phyloP scores from a whole-genome alignment of 2,329 filamentous ascomycete species.

The Monosporascus sp. region DNA sequence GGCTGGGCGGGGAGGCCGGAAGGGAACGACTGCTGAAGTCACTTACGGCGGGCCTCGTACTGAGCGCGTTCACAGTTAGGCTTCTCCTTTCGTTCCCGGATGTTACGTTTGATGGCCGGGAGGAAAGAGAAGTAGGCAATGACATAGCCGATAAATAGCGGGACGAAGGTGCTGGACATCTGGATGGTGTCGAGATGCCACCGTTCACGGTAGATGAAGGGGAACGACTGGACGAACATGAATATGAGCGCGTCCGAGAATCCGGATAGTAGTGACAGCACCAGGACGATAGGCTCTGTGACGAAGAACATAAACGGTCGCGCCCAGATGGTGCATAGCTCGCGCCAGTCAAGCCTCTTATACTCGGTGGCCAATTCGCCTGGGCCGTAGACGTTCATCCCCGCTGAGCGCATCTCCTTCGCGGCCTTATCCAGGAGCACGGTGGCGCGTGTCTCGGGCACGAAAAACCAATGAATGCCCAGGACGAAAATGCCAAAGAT shows the following conservation, averaged over 20 bases:
- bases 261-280: conserved; percentile 64
- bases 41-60: conserved; percentile 54
- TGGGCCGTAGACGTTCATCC: conserved; percentile 59
- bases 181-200: conserved; percentile 57
- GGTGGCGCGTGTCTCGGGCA: conserved; percentile 71
- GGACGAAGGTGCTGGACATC: conserved; percentile 57
- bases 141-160: conserved; percentile 62
- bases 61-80: conserved; percentile 53
- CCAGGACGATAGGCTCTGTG: conserved; percentile 68
- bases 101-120: conserved; percentile 50
- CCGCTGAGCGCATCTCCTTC: conserved; percentile 59
- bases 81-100: conserved; percentile 43
- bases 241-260: conserved; percentile 74
- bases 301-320: conserved; percentile 70
- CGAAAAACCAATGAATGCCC: conserved; percentile 56
- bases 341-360: conserved; percentile 44
- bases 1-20: no score
- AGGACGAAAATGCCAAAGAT: conserved; percentile 70
- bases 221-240: conserved; percentile 70
- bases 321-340: conserved; percentile 52
- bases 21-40: no score
- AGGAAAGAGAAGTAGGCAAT: conserved; percentile 57
- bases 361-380: conserved; percentile 59
- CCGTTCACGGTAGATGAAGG: conserved; percentile 57
- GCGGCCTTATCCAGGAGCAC: conserved; percentile 74